Conservation (phyloP, 495 filamentous ascomycete species). For the Hyaloscypha variabilis region DNA sequence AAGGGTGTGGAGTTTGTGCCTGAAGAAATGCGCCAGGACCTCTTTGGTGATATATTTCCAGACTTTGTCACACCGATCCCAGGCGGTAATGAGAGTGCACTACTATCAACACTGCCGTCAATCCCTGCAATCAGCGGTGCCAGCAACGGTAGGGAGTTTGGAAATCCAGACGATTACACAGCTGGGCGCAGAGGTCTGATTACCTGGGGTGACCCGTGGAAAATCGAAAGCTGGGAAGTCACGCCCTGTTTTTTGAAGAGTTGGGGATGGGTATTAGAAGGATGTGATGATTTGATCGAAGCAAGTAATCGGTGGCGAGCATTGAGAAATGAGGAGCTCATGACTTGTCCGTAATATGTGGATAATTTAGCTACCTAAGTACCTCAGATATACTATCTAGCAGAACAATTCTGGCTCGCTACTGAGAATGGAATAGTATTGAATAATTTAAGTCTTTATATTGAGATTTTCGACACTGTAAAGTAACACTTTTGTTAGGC, state of each 20-base stretch:
- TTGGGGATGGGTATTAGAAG: slow-evolving; percentile 35
- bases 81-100: no score
- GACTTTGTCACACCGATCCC: no score
- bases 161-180: slow-evolving; percentile 12
- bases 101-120: no score
- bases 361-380: no score
- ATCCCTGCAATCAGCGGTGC: no score
- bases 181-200: slow-evolving; percentile 27
- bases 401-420: no score
- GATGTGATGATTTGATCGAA: slow-evolving; percentile 30
- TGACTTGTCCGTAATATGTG: no score
- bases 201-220: slow-evolving; percentile 39
- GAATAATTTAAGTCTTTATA: no score
- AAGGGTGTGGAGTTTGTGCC: slow-evolving; percentile 26
- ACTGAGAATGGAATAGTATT: no score
- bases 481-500: no score
- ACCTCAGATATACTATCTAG: no score
- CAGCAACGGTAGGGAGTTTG: neutral
- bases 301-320: slow-evolving; percentile 31
- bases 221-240: slow-evolving; percentile 37
- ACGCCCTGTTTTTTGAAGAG: slow-evolving; percentile 36
- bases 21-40: neutral
- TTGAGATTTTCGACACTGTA: no score
- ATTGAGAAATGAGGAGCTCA: slow-evolving; percentile 8
- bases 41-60: slow-evolving; percentile 28